Evolutionary conservation across 768 basidiomycete species (phyloP).

Genomic region (Multifurca ochricompacta): DNA sequence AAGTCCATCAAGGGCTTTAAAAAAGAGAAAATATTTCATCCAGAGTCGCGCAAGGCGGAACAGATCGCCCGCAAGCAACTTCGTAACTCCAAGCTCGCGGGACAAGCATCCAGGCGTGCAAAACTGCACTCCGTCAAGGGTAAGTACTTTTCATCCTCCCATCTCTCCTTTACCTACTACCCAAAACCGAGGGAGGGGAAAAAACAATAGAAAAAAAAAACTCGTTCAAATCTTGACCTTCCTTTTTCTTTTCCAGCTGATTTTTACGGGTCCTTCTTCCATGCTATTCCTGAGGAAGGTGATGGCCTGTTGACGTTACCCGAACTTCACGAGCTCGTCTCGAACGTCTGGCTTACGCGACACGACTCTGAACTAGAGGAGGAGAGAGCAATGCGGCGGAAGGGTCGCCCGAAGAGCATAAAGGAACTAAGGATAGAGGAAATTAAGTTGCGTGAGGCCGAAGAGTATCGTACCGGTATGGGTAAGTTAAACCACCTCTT

Average conservation of each 20-base stretch:
- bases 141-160: constrained; percentile 24
- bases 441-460: constrained; percentile 55
- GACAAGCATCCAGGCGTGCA: constrained; percentile 44
- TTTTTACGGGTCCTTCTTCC: constrained; percentile 68
- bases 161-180: constrained; percentile 1
- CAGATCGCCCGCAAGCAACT: constrained; percentile 62
- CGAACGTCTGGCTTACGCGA: constrained; percentile 66
- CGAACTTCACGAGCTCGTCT: constrained; percentile 57
- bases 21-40: constrained; percentile 78
- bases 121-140: constrained; percentile 52
- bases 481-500: too few relatives aligned
- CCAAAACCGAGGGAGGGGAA: not conserved
- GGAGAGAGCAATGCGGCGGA: constrained; percentile 54
- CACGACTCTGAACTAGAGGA: constrained; percentile 56
- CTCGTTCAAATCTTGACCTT: not conserved
- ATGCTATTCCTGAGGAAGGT: constrained; percentile 53
- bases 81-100: constrained; percentile 60
- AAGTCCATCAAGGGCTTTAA: constrained; percentile 27
- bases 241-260: constrained; percentile 40
- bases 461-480: constrained; percentile 73
- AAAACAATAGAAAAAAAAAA: not conserved
- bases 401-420: constrained; percentile 67
- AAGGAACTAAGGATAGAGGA: constrained; percentile 66
- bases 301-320: constrained; percentile 42
- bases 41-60: constrained; percentile 74